Base-by-base conservation (phyloP, 352 stramenopile genomes). In the Saprolegnia parasitica region DNA sequence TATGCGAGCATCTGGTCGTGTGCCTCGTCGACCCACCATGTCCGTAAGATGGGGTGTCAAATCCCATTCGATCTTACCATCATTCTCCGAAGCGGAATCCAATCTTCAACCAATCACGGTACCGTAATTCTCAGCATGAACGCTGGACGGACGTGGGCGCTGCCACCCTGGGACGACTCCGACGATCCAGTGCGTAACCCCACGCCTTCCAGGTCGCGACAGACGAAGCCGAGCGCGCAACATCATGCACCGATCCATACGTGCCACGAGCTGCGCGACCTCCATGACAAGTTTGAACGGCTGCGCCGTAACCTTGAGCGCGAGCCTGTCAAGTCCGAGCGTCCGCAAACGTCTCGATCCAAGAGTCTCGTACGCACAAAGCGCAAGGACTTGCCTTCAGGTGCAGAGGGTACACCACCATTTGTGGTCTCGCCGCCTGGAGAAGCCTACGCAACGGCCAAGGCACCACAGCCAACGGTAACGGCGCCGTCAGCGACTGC, bases 141-240 rank as follows among this genome's bases (percentile, higher is more conserved):
- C 29, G 5, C 29, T 35, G 29, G 46, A 23, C 46, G 20, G 56
- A n/a, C 23, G 29, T 65, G 56, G 56, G 50, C 21, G 18, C 37
- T 67, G 40, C 58, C 58, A 40, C n/a, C 58, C 20, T 67, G 58
- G 58, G 58, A 67, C 8, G 42, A 67, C 5, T 67, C n/a, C 58
- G 21, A 40, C 37, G 54, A 61, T 20, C 5, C 54, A 21, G 24
- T 24, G 54, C 8, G 8, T 13, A 13, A 56, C 49, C 10, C 21
- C 3, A 29, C 49, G 49, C 16, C 49, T 13, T 35, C n/a, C 5
- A 5, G 49, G n/a, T 23, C n/a, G 49, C 10, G 3, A 13, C 45
- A 52, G 15, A 21, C 15, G 8, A 18, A 32, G n/a, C 5, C 49
- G 24, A 13, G 9, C 15, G 49, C 11, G 49, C 24, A 52, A 21